Conservation (phyloP, 352 stramenopile species). For the Pythium insidiosum region DNA sequence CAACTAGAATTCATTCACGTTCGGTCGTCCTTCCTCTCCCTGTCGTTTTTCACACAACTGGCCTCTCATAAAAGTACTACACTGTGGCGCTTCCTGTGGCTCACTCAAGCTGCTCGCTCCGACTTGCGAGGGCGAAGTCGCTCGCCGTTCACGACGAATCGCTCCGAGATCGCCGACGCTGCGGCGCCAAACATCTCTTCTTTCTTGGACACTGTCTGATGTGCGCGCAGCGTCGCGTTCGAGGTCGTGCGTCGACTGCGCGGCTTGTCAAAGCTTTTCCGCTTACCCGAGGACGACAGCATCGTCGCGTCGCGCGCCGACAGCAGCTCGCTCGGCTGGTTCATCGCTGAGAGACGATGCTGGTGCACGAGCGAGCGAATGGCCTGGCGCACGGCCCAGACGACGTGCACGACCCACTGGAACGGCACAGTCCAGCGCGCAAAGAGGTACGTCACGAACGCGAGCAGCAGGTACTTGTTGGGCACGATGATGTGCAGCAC, state of each 20-base stretch:
- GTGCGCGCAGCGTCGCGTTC: conserved; percentile 47
- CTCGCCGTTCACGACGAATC: conserved; percentile 50
- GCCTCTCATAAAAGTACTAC: no score
- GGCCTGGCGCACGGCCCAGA: conserved; percentile 59
- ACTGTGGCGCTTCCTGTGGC: no score
- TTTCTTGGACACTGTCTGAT: conserved; percentile 77
- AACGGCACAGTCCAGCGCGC: conserved; percentile 76
- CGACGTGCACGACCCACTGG: conserved; percentile 53
- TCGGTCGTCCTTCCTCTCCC: no score
- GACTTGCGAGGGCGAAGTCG: no score
- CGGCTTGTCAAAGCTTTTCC: conserved; percentile 27
- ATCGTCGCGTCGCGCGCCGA: conserved; percentile 23
- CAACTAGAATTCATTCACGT: no score
- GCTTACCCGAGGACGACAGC: conserved; percentile 1
- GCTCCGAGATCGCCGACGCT: conserved; percentile 67
- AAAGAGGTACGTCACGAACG: conserved; percentile 74
- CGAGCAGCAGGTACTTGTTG: conserved; percentile 78
- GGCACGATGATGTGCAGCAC: conserved; percentile 79
- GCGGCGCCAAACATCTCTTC: conserved; percentile 79
- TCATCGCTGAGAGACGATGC: conserved; percentile 56
- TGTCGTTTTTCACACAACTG: no score
- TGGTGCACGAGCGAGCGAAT: conserved; percentile 67
- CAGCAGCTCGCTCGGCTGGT: conserved; percentile 43
- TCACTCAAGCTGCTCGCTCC: no score
- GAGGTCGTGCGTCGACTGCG: conserved; percentile 45